Conservation (phyloP, 1,284 basidiomycete genomes). For the Heliocybe sulcata region DNA sequence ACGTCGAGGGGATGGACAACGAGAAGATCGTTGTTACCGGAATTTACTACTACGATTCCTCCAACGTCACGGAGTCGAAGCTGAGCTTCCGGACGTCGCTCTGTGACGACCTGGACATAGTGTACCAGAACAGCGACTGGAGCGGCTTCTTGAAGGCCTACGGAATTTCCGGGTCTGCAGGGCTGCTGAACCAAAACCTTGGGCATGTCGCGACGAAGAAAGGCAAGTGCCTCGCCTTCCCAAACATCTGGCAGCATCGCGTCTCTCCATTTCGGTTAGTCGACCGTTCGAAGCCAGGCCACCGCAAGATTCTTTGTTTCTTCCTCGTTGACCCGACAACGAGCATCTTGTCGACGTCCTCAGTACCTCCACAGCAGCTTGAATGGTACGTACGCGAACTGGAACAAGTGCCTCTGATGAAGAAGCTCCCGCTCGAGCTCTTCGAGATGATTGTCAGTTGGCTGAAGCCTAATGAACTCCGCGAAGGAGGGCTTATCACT, state of each 20-base stretch:
- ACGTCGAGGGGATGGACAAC: slow-evolving; percentile 29
- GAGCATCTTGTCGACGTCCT: slow-evolving; percentile 10
- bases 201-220: slow-evolving; percentile 15
- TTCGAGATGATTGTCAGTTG: neutral
- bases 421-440: neutral
- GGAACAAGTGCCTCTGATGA: neutral
- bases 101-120: slow-evolving; percentile 1
- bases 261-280: slow-evolving; percentile 21
- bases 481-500: neutral
- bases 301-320: slow-evolving; percentile 24
- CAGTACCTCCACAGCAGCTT: slow-evolving; percentile 13
- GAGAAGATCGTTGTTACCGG: slow-evolving; percentile 38
- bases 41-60: slow-evolving; percentile 23
- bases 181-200: slow-evolving; percentile 10
- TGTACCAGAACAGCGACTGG: neutral
- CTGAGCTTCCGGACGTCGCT: slow-evolving; percentile 11
- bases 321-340: slow-evolving; percentile 24
- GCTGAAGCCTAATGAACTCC: neutral
- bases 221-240: slow-evolving; percentile 21
- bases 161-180: neutral
- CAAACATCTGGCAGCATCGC: slow-evolving; percentile 27
- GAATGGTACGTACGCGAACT: slow-evolving; percentile 14
- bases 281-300: slow-evolving; percentile 21
- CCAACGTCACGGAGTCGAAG: slow-evolving; percentile 11
- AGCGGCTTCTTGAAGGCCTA: neutral